Conservation (phyloP, 106 monocot genomes). For the Iris macrosiphon region DNA sequence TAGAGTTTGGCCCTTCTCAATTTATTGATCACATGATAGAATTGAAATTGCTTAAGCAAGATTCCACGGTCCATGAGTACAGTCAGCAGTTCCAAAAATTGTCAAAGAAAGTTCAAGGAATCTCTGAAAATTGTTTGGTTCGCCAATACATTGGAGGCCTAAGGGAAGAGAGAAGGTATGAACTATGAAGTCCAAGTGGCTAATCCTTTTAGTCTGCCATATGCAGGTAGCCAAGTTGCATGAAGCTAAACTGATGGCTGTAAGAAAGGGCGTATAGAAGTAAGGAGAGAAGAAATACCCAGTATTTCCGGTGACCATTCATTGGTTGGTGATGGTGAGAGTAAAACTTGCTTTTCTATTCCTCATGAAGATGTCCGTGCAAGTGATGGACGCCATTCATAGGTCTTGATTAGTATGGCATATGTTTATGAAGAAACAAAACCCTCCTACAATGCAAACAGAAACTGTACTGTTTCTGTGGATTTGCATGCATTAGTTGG, state of each 20-base stretch:
- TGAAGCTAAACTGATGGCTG: neutral
- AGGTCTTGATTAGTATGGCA: neutral
- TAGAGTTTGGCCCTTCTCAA: too few species aligned
- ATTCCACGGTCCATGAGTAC: too few species aligned
- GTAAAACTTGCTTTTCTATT: constrained; percentile 1
- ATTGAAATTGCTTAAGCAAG: too few species aligned
- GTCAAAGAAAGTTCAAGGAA: too few species aligned
- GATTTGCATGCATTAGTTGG: neutral
- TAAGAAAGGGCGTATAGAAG: neutral
- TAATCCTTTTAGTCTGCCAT: too few species aligned
- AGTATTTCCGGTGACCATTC: constrained; percentile 4
- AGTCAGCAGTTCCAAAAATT: too few species aligned
- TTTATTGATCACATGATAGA: too few species aligned
- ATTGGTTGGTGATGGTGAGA: constrained; percentile 10
- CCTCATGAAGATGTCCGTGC: neutral
- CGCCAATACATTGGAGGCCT: too few species aligned
- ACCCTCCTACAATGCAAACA: neutral
- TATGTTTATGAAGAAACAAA: constrained; percentile 15
- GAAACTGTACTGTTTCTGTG: neutral
- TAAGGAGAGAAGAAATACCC: constrained; percentile 4
- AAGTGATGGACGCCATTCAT: neutral
- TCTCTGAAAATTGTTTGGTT: too few species aligned
- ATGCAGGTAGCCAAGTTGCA: too few species aligned
- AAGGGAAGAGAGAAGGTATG: too few species aligned
- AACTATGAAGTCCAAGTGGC: too few species aligned